phyloP scores from a whole-genome alignment of 2,329 filamentous ascomycete species.

The Venturia carpophila region DNA sequence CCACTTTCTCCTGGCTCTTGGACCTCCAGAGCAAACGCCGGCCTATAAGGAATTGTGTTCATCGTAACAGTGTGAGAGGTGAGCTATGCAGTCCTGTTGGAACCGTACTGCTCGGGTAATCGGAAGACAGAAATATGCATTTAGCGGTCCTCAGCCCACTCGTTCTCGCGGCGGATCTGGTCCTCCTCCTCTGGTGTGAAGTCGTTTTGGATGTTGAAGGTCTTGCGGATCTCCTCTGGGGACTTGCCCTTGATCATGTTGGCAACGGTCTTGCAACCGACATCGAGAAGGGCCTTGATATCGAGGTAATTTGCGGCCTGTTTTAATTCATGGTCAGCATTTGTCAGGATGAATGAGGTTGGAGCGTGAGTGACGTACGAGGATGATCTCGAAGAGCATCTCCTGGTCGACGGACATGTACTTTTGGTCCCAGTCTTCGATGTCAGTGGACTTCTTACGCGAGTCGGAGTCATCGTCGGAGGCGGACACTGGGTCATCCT shows the following conservation, averaged over 20 bases:
- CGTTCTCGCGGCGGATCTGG: constrained; percentile 60
- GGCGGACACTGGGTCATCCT: constrained; percentile 71
- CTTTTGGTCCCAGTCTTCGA: constrained; percentile 99
- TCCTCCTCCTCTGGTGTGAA: constrained; percentile 99
- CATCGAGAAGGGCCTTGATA: constrained; percentile 95
- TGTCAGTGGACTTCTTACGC: constrained; percentile 97
- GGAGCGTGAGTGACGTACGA: constrained; percentile 49
- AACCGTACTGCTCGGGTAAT: background rate
- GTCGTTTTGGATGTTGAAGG: constrained; percentile 99
- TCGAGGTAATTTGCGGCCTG: constrained; percentile 82
- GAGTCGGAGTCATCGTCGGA: constrained; percentile 87
- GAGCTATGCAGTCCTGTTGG: background rate
- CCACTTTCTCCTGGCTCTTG: background rate
- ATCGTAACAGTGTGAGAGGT: background rate
- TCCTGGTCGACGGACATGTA: constrained; percentile 99
- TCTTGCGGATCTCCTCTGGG: constrained; percentile 97
- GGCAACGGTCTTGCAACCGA: constrained; percentile 98
- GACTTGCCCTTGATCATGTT: constrained; percentile 99
- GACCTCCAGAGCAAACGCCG: constrained; percentile 4
- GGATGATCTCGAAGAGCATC: constrained; percentile 99
- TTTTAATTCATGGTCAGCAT: constrained; percentile 21
- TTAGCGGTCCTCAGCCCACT: constrained; percentile 39
- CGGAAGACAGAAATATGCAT: constrained; percentile 1
- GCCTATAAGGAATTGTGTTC: constrained; percentile 1
- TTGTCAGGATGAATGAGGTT: background rate